Base-by-base conservation (phyloP, 1,284 basidiomycete genomes). In the Tylopilus orsonianus region DNA sequence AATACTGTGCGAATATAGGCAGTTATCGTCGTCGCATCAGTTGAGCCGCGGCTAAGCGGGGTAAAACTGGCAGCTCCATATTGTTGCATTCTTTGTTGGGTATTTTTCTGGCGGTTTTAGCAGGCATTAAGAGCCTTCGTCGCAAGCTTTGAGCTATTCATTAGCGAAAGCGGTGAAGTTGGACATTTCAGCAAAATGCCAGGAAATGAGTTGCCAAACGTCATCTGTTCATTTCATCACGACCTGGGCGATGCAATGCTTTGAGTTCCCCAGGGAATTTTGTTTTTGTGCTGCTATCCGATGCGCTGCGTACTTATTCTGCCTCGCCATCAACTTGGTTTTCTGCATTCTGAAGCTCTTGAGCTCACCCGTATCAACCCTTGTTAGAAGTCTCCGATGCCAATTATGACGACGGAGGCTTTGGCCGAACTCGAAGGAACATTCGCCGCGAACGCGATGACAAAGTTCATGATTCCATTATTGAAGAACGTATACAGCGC, bases 401-500 rank as follows among this genome's bases (percentile, higher is more conserved):
- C 59, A 79, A 76, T 65, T 75, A 71, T 65, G 75, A 78, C 60
- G 77, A 80, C 59, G 75, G 72, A 57, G 75, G 72, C 55, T 75
- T 73, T 64, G 74, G 77, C 57, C 65, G 74, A 64, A 62, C 69
- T 65, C 70, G 79, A 74, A 62, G 72, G 53, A 60, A 48, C 41
- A 53, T 70, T 43, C 82, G 81, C 56, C 83, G 81, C 64, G 84
- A 87, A 67, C 79, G 81, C 72, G 85, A 90, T 67, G 87, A 88
- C 71, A 89, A 90, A 70, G 80, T 87, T 37, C 86, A 87, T 75
- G 87, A 90, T 65, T 85, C 83, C 24, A 83, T 93, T 56, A 93
- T 93, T 72, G 88, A 90, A 73, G 87, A 93, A 66, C 83, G 92
- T 53, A 88, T 93, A 56, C 85, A 91, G 65, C 84, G 89, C 60